Evolutionary conservation across 2,329 filamentous ascomycete species (phyloP), one percentile per base, ranked within the genome.

Genomic region (Botryotinia convoluta): DNA sequence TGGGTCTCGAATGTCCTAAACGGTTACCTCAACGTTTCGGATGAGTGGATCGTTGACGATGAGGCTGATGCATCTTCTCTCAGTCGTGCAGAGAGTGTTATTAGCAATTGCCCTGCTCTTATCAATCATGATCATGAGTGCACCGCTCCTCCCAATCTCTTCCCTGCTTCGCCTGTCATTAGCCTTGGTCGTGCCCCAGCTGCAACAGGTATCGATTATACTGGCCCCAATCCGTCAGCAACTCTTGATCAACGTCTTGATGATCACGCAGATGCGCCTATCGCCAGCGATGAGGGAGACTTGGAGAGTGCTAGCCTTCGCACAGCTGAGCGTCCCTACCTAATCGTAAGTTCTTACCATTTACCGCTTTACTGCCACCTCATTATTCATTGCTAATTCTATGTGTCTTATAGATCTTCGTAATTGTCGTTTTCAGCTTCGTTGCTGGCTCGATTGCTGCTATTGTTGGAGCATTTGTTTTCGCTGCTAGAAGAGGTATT

Each of bases 361-460:
- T 18, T n/a, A 7, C 5, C 7, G 3, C 6, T n/a, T 26, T 0
- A 6, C 32, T 8, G 35, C 14, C 20, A n/a, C 9, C 0, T 37
- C 14, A 1, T 12, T 18, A 4, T n/a, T 8, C 32, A 51, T 35
- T 6, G 44, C 63, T 65, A 65, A 65, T 44, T 51, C 12, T 3
- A 8, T 14, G 7, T 5, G 0, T 5, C 12, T 37, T n/a, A 1
- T 8, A 65, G 63, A 65, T 65, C 22, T 22, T 65, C 10, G 22
- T 2, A 3, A 1, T 32, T 3, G 12, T 37, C 6, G 4, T 65
- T 3, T 6, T n/a, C 4, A 1, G 48, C 20, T 48, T 51, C 22
- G 4, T 65, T n/a, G 62, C 42, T 12, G 63, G 29, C 26, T 51
- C 63, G 0, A 10, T 51, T 10, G 63, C 63, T 48, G 44, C 63